Conservation (phyloP, 1,284 basidiomycete genomes). For the Apiotrichum mycotoxinovorans region DNA sequence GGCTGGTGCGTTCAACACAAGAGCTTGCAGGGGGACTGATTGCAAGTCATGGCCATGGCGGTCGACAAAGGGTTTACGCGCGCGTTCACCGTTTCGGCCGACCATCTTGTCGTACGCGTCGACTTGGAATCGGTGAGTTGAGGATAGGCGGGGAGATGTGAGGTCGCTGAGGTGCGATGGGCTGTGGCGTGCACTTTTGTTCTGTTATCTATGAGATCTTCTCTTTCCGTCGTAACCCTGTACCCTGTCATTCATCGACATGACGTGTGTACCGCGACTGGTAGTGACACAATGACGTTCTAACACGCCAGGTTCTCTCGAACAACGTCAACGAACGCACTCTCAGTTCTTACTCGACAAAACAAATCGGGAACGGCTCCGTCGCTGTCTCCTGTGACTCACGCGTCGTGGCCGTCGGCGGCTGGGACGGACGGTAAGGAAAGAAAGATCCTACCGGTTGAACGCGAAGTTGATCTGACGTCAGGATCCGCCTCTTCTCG, state of each 20-base stretch:
- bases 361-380: constrained; percentile 70
- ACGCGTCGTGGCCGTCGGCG: constrained; percentile 71
- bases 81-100: constrained; percentile 76
- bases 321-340: neutral
- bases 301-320: constrained; percentile 6
- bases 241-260: too few relatives aligned
- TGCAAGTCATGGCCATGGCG: constrained; percentile 78
- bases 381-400: constrained; percentile 71
- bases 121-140: constrained; percentile 19
- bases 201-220: too few relatives aligned
- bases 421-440: constrained; percentile 81
- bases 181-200: too few relatives aligned
- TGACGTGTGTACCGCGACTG: neutral
- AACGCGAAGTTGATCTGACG: constrained; percentile 3
- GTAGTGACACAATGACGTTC: too few relatives aligned
- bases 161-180: too few relatives aligned
- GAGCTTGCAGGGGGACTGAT: constrained; percentile 4
- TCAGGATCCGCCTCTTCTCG: constrained; percentile 71
- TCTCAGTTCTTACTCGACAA: constrained; percentile 53
- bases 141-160: too few relatives aligned
- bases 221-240: too few relatives aligned
- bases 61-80: constrained; percentile 60
- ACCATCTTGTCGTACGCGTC: constrained; percentile 71
- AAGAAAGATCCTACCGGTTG: neutral
- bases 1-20: constrained; percentile 57